Percentiles rank a stretch among this genome's conserved stretches.
These are phyloP conservation scores for Pseudogymnoascus destructans DNA, from an alignment of 2,329 filamentous ascomycete species.

Conservation along the genomic window DNA sequence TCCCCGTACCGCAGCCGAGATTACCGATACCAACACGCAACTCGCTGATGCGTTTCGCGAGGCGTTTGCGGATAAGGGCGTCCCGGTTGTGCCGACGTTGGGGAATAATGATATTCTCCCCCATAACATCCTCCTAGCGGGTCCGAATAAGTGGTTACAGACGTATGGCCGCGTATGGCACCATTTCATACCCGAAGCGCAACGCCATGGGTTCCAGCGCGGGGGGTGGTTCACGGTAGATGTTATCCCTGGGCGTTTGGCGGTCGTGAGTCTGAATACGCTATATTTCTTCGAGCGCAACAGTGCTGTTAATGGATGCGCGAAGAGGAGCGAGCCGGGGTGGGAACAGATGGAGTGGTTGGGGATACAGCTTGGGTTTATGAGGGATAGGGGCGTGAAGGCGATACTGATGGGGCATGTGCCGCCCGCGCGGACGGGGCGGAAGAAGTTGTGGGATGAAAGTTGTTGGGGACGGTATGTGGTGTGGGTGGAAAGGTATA, in stretches of 20 bases:
- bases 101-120: constrained; percentile 97
- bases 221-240: constrained; percentile 94
- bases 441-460: constrained; percentile 87
- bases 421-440: constrained; percentile 71
- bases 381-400: constrained; percentile 79
- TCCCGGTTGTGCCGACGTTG: constrained; percentile 80
- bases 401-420: constrained; percentile 91
- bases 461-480: constrained; percentile 98
- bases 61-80: constrained; percentile 46
- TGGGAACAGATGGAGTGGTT: constrained; percentile 96
- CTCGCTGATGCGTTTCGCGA: constrained; percentile 66
- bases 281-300: constrained; percentile 94
- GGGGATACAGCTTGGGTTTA: constrained; percentile 69
- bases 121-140: constrained; percentile 80
- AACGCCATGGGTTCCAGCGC: constrained; percentile 79
- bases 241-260: constrained; percentile 72
- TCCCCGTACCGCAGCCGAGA: constrained; percentile 61
- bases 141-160: constrained; percentile 77
- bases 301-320: constrained; percentile 83
- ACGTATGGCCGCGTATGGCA: constrained; percentile 69
- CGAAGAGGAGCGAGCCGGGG: constrained; percentile 64
- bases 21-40: constrained; percentile 64
- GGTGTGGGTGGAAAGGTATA: constrained; percentile 78
- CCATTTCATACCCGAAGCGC: constrained; percentile 79
- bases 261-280: constrained; percentile 90